Conservation (phyloP, 495 filamentous ascomycete species). For the Penicillium soppii region DNA sequence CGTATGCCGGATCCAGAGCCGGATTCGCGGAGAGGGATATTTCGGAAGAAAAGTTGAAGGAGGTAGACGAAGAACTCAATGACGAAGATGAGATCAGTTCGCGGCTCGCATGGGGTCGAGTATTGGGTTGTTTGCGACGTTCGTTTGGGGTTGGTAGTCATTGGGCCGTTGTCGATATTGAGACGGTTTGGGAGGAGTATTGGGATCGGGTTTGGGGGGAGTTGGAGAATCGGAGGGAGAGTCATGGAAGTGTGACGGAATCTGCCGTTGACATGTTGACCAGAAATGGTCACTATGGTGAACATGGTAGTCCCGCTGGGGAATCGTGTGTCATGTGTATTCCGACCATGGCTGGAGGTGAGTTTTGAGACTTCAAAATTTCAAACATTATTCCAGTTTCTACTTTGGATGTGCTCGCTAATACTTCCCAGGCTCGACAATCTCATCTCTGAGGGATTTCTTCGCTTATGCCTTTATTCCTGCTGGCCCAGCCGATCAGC, state of each 20-base stretch:
- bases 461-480: conserved; percentile 72
- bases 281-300: conserved; percentile 7
- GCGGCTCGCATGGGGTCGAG: conserved; percentile 54
- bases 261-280: conserved; percentile 11
- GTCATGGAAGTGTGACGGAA: conserved; percentile 2
- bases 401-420: background rate
- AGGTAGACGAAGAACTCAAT: conserved; percentile 2
- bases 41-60: conserved; percentile 21
- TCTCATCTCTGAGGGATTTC: conserved; percentile 53
- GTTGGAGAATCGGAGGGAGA: conserved; percentile 3
- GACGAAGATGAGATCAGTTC: conserved; percentile 41
- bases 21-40: conserved; percentile 53
- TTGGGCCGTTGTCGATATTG: conserved; percentile 54
- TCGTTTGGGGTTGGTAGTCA: conserved; percentile 52
- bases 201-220: conserved; percentile 22
- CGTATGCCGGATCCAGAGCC: conserved; percentile 43
- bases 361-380: conserved; percentile 9
- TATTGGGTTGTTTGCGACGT: conserved; percentile 46
- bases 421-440: conserved; percentile 16
- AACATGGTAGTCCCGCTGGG: conserved; percentile 4
- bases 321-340: conserved; percentile 23
- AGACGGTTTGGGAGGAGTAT: conserved; percentile 60
- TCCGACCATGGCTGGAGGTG: conserved; percentile 45
- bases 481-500: conserved; percentile 60
- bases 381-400: background rate